Conservation (phyloP, 2,329 filamentous ascomycete genomes). For the Colletotrichum sp. region DNA sequence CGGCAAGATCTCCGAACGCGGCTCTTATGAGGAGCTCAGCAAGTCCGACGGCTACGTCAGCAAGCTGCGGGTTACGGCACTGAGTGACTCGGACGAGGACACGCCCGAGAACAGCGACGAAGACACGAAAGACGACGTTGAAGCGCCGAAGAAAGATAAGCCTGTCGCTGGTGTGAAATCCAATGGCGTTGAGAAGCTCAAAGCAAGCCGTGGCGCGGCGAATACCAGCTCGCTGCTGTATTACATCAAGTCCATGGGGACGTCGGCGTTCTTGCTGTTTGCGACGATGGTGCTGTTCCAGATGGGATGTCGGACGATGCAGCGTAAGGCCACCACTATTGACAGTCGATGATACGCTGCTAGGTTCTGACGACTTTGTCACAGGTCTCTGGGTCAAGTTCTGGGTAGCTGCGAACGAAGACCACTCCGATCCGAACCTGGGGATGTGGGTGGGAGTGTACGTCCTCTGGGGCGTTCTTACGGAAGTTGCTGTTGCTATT, state of each 20-base stretch:
- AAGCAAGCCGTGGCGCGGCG: background rate
- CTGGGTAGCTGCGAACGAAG: slow-evolving; percentile 4
- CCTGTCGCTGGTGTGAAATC: rapidly evolving
- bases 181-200: background rate
- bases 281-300: background rate
- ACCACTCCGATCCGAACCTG: background rate
- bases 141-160: background rate
- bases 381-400: slow-evolving; percentile 6
- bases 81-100: background rate
- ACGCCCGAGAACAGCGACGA: background rate
- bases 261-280: background rate
- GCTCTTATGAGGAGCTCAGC: background rate
- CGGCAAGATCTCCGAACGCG: background rate
- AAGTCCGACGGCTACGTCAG: background rate
- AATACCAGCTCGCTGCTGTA: slow-evolving; percentile 2
- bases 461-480: slow-evolving; percentile 1
- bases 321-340: background rate
- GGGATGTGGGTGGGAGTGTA: slow-evolving; percentile 7
- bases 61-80: background rate
- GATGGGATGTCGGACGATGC: slow-evolving; percentile 1
- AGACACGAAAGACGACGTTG: background rate
- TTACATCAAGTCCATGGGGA: slow-evolving; percentile 5
- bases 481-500: background rate
- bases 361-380: background rate
- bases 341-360: background rate